Conservation (phyloP, 2,329 filamentous ascomycete species). For the Fonsecaea pedrosoi region DNA sequence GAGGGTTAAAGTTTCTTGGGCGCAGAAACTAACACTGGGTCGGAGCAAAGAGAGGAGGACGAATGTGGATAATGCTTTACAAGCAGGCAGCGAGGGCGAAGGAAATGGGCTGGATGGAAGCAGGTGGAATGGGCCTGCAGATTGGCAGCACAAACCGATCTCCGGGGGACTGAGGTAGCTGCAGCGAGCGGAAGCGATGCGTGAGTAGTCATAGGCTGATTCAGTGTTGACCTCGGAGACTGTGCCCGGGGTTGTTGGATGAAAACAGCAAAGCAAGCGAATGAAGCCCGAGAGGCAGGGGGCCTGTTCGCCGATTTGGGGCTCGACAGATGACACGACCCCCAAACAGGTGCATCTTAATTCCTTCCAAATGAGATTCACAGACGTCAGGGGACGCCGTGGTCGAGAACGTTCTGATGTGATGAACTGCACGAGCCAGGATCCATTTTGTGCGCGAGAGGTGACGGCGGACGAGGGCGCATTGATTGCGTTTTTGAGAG, state of each 20-base stretch:
- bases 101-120: background rate
- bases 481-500: conserved; percentile 1
- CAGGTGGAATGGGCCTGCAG: background rate
- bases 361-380: conserved; percentile 23
- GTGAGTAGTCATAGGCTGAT: background rate
- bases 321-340: background rate
- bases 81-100: background rate
- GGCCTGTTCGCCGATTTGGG: conserved; percentile 18
- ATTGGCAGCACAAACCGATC: conserved; percentile 10
- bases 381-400: conserved; percentile 10
- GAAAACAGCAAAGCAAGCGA: conserved; percentile 22
- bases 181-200: background rate
- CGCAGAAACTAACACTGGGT: background rate
- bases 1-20: background rate
- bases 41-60: conserved; percentile 16
- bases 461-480: conserved; percentile 5
- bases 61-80: conserved; percentile 23
- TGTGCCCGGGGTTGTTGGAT: conserved; percentile 15
- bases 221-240: conserved; percentile 13
- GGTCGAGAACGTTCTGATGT: conserved; percentile 4
- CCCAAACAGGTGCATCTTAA: conserved; percentile 14
- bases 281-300: conserved; percentile 15
- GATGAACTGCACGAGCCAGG: background rate
- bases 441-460: background rate
- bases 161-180: background rate